These are phyloP conservation scores for Elsinoe arachidis DNA, from an alignment of 2,329 filamentous ascomycete genomes.

Conservation along the genomic window DNA sequence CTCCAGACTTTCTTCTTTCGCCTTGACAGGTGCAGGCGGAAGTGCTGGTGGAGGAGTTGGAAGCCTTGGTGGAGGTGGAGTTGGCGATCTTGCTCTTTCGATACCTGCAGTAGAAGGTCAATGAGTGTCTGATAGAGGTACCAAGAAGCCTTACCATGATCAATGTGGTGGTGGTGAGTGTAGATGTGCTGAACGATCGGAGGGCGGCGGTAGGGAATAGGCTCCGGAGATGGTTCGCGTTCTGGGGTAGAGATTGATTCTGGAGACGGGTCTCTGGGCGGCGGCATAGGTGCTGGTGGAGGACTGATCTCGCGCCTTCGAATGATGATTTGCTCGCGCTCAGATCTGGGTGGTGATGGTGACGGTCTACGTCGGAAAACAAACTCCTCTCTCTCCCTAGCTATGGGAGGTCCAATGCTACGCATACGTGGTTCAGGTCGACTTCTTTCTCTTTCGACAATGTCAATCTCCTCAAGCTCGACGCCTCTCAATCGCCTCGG, in stretches of 20 bases:
- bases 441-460: constrained; percentile 29
- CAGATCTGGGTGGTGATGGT: constrained; percentile 23
- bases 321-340: constrained; percentile 39
- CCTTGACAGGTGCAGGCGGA: constrained; percentile 13
- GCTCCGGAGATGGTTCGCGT: constrained; percentile 44
- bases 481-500: constrained; percentile 16
- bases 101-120: constrained; percentile 27
- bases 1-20: constrained; percentile 44
- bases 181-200: constrained; percentile 83
- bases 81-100: constrained; percentile 39
- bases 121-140: not conserved
- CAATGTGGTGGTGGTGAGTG: constrained; percentile 77
- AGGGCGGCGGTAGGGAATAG: constrained; percentile 50
- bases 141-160: constrained; percentile 59
- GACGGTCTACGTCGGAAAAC: constrained; percentile 29
- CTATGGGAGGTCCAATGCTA: constrained; percentile 29
- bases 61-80: constrained; percentile 31
- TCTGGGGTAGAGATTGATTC: constrained; percentile 25
- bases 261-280: constrained; percentile 22
- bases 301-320: constrained; percentile 33
- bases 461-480: constrained; percentile 28
- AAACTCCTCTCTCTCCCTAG: constrained; percentile 29
- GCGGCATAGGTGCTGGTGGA: constrained; percentile 16
- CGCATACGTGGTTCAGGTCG: constrained; percentile 22
- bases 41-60: constrained; percentile 43